These are phyloP conservation scores for Haematococcus sp. DNA, from an alignment of 139 green algal species.

Conservation along the genomic window DNA sequence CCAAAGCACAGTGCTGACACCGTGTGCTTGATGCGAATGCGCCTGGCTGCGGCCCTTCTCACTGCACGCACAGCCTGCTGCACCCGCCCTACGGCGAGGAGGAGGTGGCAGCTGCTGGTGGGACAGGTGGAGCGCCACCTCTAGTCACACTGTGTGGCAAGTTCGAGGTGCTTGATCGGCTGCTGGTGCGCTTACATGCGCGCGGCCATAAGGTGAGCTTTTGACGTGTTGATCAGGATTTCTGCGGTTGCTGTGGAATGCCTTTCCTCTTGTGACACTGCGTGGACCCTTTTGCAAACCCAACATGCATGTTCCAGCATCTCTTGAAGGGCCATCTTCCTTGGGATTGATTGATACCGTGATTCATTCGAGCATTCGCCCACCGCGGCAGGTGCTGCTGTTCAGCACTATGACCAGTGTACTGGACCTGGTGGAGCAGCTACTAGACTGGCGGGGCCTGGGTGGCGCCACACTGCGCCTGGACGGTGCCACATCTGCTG, in stretches of 20 bases:
- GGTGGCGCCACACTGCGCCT: conserved; percentile 42
- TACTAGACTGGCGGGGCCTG: conserved; percentile 54
- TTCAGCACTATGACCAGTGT: conserved; percentile 79
- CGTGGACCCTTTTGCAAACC: too few species aligned
- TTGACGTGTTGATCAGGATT: conserved; percentile 14
- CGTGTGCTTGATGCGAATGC: too few species aligned
- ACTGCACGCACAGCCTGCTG: conserved; percentile 42
- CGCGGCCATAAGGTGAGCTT: conserved; percentile 65
- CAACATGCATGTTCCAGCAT: neutral
- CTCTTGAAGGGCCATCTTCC: neutral
- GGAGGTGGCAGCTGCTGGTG: conserved; percentile 3
- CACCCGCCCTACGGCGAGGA: conserved; percentile 49
- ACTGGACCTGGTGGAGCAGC: conserved; percentile 71
- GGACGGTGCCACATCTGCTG: conserved; percentile 54
- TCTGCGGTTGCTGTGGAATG: too few species aligned
- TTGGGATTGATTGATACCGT: neutral
- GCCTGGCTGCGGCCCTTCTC: neutral
- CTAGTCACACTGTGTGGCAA: conserved; percentile 67
- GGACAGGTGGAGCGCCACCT: conserved; percentile 25
- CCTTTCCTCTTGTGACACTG: too few species aligned
- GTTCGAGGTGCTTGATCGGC: conserved; percentile 68
- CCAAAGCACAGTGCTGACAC: neutral
- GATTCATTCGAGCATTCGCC: too few species aligned
- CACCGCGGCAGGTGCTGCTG: conserved; percentile 73
- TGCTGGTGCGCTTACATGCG: conserved; percentile 69